A percentile compares a stretch with the other conserved stretches of the same genome.
Evolutionary conservation across 108 stramenopile genomes (phyloP).

Genomic region (Pseudonitzschia multiseries): DNA sequence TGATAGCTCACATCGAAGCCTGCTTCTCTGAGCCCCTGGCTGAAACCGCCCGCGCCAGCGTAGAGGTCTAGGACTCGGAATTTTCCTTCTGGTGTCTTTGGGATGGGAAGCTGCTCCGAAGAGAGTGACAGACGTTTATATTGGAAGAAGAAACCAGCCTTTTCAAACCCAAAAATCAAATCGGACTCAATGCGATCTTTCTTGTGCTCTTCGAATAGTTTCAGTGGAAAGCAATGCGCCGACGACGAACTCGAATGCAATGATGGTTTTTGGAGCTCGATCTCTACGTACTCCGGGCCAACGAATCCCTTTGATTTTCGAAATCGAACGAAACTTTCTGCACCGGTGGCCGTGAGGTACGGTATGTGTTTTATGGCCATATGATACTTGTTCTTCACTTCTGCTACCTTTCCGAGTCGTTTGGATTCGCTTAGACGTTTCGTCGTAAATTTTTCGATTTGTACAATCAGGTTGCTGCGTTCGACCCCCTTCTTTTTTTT

Average conservation of each 20-base stretch:
- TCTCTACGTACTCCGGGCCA: background rate
- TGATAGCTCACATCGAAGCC: background rate
- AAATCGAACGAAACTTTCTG: background rate
- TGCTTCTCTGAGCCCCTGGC: background rate
- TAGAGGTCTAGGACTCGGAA: background rate
- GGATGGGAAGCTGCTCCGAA: background rate
- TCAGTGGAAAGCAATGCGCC: background rate
- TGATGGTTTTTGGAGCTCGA: background rate
- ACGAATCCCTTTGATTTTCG: background rate
- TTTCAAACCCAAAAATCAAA: background rate
- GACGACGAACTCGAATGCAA: background rate
- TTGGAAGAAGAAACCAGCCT: background rate
- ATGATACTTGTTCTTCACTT: background rate
- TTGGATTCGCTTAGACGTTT: background rate
- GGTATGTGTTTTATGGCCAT: background rate
- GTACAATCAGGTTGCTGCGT: background rate
- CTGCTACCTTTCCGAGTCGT: background rate
- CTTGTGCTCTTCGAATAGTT: background rate
- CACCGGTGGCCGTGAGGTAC: background rate
- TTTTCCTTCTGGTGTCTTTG: background rate
- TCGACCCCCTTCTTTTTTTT: background rate
- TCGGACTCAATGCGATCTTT: background rate
- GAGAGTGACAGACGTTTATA: background rate
- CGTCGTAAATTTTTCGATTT: background rate
- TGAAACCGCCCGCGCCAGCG: constrained; percentile 7